Conservation (phyloP, 805 yeast species). For the Saccharomycopsis malanga region DNA sequence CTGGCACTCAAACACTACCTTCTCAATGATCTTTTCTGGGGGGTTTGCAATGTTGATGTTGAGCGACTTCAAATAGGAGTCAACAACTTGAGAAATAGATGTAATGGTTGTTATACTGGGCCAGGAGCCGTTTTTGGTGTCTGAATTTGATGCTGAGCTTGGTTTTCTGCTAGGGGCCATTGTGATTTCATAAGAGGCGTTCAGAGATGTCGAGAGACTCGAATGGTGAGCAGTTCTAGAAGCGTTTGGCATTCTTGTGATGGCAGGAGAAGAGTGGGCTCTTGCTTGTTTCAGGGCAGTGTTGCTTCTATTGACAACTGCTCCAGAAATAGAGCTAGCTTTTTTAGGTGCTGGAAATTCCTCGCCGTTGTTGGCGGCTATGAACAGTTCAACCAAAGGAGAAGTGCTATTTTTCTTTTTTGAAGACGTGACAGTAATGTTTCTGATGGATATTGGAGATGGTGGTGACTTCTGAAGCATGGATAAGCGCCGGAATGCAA, state of each 20-base stretch:
- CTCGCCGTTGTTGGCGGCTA: background rate
- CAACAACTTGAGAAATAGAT: constrained; percentile 2
- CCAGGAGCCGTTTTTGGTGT: constrained; percentile 9
- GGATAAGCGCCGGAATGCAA: constrained; percentile 8
- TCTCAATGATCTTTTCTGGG: constrained; percentile 10
- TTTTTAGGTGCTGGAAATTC: background rate
- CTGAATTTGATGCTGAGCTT: background rate
- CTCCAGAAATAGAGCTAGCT: background rate
- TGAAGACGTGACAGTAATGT: background rate
- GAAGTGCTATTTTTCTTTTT: constrained; percentile 5
- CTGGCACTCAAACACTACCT: constrained; percentile 10
- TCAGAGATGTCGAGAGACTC: background rate
- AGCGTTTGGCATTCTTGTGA: background rate
- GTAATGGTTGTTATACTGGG: constrained; percentile 3
- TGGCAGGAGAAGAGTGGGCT: constrained; percentile 1
- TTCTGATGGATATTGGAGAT: background rate
- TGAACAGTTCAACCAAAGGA: constrained; percentile 11
- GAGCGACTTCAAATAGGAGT: constrained; percentile 3
- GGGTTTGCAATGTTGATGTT: background rate
- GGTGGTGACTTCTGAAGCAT: constrained; percentile 7
- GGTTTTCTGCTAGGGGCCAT: background rate
- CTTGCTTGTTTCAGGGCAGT: background rate
- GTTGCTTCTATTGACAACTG: background rate
- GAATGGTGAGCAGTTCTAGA: background rate
- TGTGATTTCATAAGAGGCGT: background rate